Evolutionary conservation across 2,329 filamentous ascomycete species (phyloP), one percentile per base, ranked within the genome.

Genomic region (Aaosphaeria pasadenensis): DNA sequence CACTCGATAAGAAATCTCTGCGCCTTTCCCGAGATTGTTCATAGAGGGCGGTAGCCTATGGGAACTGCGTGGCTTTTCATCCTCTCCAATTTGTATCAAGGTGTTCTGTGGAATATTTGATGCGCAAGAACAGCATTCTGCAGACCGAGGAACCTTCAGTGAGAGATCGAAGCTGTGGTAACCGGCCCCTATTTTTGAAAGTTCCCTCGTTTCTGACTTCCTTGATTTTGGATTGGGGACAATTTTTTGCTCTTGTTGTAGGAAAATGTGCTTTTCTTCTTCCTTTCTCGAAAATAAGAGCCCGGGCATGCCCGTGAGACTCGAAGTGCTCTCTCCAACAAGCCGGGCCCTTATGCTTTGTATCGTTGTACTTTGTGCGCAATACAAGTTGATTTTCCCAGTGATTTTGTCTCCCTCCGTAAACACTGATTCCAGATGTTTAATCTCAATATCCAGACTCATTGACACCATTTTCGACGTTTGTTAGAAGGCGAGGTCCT

Each of bases 101-200:
- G n/a, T 36, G n/a, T 36, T 9, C n/a, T 9, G n/a, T 36, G 7
- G 33, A n/a, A 9, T 9, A 9, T 36, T 36, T 36, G 33, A n/a
- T 7, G 50, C 47, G 36, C 53, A 57, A 24, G 47, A 43, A 24
- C 24, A 43, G 44, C 51, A 51, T n/a, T 50, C 42, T 30, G 47
- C 40, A 6, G 30, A 41, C 46, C 45, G 43, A 11, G 55, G 53
- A 17, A 54, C 30, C 48, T 54, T 46, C 7, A 56, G 28, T 9
- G 5, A 30, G 35, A 56, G 51, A 11, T 36, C 17, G 33, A 56
- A 56, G 38, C 44, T 50, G 38, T 56, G 48, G 28, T 54, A 53
- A 6, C 54, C 54, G 30, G 50, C 33, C n/a, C n/a, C n/a, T n/a
- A 36, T 9, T 9, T 36, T 36, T 9, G n/a, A 36, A n/a, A n/a